Base-by-base conservation (phyloP, 2,329 filamentous ascomycete species). In the Penicillium sp. region DNA sequence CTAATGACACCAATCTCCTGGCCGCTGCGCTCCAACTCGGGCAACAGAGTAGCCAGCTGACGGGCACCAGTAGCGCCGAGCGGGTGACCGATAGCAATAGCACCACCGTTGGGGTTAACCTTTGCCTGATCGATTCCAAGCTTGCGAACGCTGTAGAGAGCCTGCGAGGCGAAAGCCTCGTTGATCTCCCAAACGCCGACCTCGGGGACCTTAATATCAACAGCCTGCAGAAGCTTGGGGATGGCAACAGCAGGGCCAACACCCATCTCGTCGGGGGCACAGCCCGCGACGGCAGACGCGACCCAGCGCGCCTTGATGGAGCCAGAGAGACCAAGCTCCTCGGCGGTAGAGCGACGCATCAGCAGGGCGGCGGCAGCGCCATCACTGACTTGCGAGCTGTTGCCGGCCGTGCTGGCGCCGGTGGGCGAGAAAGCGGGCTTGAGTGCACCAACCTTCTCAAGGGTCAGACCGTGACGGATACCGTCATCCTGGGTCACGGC, bases 101-200 rank as follows among this genome's bases (percentile, higher is more conserved):
- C 93, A 30, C 93, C 92, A 57, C 93, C 93, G 65, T 95, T 91
- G 0, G 91, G 91, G 75, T 97, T 97, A 16, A 97, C 88, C 74
- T 83, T 87, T 7, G 83, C 84, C 51, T 83, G 75, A 63, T 86
- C 81, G 76, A 85, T 61, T 67, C 83, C 66, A 19, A 79, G 61
- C 65, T 84, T 81, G 56, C 90, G 78, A 42, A 93, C 76, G 64
- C 88, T 92, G 75, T 96, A 83, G 48, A 87, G 67, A 36, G 83
- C 82, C 67, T 86, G 84, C 45, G 78, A 81, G 4, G 83, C 84
- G 69, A 87, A 87, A 13, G 84, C 84, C 81, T 97, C 92, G 73
- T 97, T 97, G 73, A 97, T 88, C 79, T 97, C 92, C 91, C 91
- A 97, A 9, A 94, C 78, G 34, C 87, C 82, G 0, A 97, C 84